Evolutionary conservation across 2,329 filamentous ascomycete species (phyloP).

Genomic region (Diplodia intermedia): DNA sequence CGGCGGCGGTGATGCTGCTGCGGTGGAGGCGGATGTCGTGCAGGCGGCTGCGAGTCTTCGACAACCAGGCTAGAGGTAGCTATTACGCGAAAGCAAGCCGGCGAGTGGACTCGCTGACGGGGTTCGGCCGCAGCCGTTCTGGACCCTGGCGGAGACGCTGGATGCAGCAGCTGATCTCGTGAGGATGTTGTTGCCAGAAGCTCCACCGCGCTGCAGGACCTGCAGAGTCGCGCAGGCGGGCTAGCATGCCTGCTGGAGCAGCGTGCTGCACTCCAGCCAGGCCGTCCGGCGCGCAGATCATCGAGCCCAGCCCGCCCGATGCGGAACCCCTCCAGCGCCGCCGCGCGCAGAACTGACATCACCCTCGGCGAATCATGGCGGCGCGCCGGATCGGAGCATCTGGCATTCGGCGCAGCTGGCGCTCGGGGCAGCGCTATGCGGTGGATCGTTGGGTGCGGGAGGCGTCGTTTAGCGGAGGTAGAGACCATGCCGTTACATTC

Average conservation of each 20-base stretch:
- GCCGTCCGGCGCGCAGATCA: slow-evolving; percentile 11
- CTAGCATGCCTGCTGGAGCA: not conserved
- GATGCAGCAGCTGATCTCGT: slow-evolving; percentile 29
- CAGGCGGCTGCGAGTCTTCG: slow-evolving; percentile 25
- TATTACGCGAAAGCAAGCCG: slow-evolving; percentile 24
- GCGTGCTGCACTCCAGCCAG: slow-evolving; percentile 11
- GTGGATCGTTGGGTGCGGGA: slow-evolving; percentile 26
- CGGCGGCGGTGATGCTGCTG: not conserved
- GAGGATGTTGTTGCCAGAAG: slow-evolving; percentile 2
- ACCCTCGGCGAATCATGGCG: slow-evolving; percentile 11
- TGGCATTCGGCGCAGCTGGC: slow-evolving; percentile 15
- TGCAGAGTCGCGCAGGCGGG: slow-evolving; percentile 2
- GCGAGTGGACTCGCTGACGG: slow-evolving; percentile 11
- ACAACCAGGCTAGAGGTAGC: slow-evolving; percentile 23
- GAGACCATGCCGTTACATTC: slow-evolving; percentile 19
- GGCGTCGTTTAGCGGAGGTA: slow-evolving; percentile 21
- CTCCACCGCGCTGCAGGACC: slow-evolving; percentile 24
- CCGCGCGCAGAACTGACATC: slow-evolving; percentile 13
- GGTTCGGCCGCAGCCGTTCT: slow-evolving; percentile 9
- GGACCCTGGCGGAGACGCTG: slow-evolving; percentile 18
- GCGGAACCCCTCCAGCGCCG: slow-evolving; percentile 1
- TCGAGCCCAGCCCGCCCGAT: slow-evolving; percentile 17
- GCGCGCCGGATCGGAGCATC: slow-evolving; percentile 11
- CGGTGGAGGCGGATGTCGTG: slow-evolving; percentile 22
- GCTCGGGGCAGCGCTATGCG: slow-evolving; percentile 21